Evolutionary conservation across 768 basidiomycete species (phyloP).

Genomic region (Suillus decipiens): DNA sequence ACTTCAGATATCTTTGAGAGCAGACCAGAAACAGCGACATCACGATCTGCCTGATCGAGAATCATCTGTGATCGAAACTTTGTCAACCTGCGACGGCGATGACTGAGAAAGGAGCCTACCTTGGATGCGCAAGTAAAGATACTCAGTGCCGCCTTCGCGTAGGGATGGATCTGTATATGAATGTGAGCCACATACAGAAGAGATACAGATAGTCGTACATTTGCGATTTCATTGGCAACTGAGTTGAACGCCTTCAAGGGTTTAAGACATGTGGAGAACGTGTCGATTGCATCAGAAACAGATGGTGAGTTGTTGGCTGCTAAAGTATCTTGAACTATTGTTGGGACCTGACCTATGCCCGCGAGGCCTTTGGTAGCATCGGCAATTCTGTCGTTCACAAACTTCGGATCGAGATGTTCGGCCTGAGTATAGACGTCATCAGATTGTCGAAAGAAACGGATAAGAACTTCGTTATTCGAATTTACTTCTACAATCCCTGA

Average conservation of each 20-base stretch:
- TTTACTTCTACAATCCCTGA: too few species aligned
- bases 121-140: not conserved
- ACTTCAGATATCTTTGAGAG: not conserved
- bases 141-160: not conserved
- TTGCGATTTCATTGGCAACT: not conserved
- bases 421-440: not conserved
- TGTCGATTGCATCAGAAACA: not conserved
- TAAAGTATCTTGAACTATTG: not conserved
- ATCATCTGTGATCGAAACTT: not conserved
- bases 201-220: not conserved
- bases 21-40: not conserved
- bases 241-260: not conserved
- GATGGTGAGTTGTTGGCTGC: not conserved
- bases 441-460: not conserved
- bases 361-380: not conserved
- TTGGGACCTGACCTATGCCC: not conserved
- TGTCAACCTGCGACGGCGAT: accelerated
- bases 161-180: not conserved
- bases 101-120: not conserved
- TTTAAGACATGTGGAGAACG: not conserved
- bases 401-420: not conserved
- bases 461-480: not conserved
- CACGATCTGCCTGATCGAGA: not conserved
- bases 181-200: not conserved
- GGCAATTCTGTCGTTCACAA: not conserved